Percentiles rank a stretch among this genome's conserved stretches.
These are phyloP conservation scores for Saccharomycopsis sp. DNA, from an alignment of 805 yeast species.

Conservation along the genomic window DNA sequence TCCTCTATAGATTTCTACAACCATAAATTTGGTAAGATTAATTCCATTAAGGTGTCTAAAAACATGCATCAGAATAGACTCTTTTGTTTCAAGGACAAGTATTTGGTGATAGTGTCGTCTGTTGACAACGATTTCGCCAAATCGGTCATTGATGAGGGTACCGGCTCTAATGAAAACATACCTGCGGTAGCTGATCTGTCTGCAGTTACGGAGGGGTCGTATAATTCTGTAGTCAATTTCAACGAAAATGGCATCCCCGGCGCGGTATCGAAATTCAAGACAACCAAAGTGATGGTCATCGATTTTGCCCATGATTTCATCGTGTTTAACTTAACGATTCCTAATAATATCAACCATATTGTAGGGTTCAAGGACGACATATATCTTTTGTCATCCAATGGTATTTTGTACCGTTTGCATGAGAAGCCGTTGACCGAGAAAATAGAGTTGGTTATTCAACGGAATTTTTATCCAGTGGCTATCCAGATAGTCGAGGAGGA, in stretches of 20 bases:
- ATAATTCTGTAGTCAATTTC: conserved; percentile 24
- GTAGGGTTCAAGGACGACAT: conserved; percentile 44
- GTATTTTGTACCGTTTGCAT: conserved; percentile 58
- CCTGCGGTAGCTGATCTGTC: background rate
- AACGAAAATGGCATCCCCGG: background rate
- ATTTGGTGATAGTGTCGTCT: conserved; percentile 55
- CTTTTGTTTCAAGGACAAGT: conserved; percentile 23
- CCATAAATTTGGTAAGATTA: conserved; percentile 18
- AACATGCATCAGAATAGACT: conserved; percentile 16
- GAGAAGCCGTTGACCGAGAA: conserved; percentile 66
- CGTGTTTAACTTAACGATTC: conserved; percentile 61
- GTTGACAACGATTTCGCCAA: conserved; percentile 27
- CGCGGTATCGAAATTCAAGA: conserved; percentile 4
- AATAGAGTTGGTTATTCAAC: conserved; percentile 57
- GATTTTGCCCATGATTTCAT: conserved; percentile 67
- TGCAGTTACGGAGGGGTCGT: conserved; percentile 15
- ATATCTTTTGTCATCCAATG: conserved; percentile 66
- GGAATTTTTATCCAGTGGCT: conserved; percentile 70
- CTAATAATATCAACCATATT: conserved; percentile 54
- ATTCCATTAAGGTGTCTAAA: conserved; percentile 18
- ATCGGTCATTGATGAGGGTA: conserved; percentile 5
- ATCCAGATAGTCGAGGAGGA: conserved; percentile 50
- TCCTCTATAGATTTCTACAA: conserved; percentile 20
- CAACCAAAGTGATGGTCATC: conserved; percentile 38
- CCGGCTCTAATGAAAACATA: background rate